Conservation (phyloP, 2,329 filamentous ascomycete species). For the Epichloe brachyelytri region DNA sequence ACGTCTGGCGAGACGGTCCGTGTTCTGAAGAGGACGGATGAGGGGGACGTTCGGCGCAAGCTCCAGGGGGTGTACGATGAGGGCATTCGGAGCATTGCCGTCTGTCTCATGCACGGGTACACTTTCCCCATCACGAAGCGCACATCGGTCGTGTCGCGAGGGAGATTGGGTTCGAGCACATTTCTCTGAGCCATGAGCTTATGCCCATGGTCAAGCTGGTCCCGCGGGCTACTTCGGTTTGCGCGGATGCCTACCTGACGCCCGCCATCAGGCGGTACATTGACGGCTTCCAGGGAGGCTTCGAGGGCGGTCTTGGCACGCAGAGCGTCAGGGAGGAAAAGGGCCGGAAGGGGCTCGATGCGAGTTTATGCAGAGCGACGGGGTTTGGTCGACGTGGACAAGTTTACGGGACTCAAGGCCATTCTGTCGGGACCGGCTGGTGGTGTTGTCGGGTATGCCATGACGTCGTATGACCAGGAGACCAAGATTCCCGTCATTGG, state of each 20-base stretch:
- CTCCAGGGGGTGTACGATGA: conserved; percentile 47
- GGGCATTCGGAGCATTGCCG: conserved; percentile 38
- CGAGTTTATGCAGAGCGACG: conserved; percentile 59
- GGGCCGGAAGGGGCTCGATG: conserved; percentile 40
- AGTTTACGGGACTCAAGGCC: conserved; percentile 55
- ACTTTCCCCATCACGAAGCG: conserved; percentile 41
- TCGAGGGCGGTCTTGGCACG: conserved; percentile 21
- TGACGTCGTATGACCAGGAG: conserved; percentile 56
- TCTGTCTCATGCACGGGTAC: conserved; percentile 65
- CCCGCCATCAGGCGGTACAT: conserved; percentile 25
- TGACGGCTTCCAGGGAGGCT: conserved; percentile 22
- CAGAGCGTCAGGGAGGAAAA: conserved; percentile 56
- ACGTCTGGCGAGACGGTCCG: conserved; percentile 57
- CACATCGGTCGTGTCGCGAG: conserved; percentile 22
- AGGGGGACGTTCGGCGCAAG: conserved; percentile 38
- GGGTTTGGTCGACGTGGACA: conserved; percentile 40
- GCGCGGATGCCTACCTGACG: conserved; percentile 31
- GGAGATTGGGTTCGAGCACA: conserved; percentile 30
- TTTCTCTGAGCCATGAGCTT: conserved; percentile 23
- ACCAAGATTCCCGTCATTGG: conserved; percentile 60
- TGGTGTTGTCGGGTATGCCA: conserved; percentile 63
- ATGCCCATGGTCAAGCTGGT: conserved; percentile 32
- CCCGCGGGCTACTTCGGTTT: conserved; percentile 29
- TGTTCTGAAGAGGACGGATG: conserved; percentile 47
- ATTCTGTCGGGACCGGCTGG: conserved; percentile 67